Evolutionary conservation across 345 rosid genomes (phyloP), one percentile per base, ranked within the genome.

Genomic region (Salix viminalis): DNA sequence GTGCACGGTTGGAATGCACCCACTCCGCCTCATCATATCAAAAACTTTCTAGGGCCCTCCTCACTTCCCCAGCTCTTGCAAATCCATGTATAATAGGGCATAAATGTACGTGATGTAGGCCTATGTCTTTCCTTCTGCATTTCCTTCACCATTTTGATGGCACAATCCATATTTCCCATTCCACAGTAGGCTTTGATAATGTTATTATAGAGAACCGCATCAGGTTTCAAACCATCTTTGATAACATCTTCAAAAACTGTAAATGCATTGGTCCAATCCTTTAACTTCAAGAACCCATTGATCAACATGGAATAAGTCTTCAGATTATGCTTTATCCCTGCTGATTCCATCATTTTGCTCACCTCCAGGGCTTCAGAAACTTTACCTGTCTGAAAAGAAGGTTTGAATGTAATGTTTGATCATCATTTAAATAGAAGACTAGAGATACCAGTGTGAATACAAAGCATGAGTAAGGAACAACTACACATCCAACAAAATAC

Each of bases 161-260:
- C 99, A 75, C 99, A 92, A 7, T 89, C 94, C 93, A 93, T 91
- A 86, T 90, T 95, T 80, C 98, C 98, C 99, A 96, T 93, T 73
- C 97, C 98, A 81, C 99, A 96, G 77, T 93, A 93, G 70, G 94
- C 99, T 73, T 84, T 72, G 14, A 96, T 87, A 39, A 93, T 91
- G 89, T 91, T 90, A 87, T 96, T 96, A 69, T 91, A 93, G 12
- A 93, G 92, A 74, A 96, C 85, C 65, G 87, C 94, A 78, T 96
- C 99, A 61, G 97, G 98, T 86, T 90, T 91, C 83, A 91, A 74
- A 58, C 96, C 98, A 84, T 90, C 88, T 14, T 76, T 80, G 13
- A 91, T 71, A 76, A 91, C 90, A 86, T 91, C 94, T 85, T 96
- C 99, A 71, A 90, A 93, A 67, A 96, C 77, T 69, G 98, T 90